Evolutionary conservation across 768 basidiomycete species (phyloP), one percentile per base, ranked within the genome.

Genomic region (Pleurotus platypus): DNA sequence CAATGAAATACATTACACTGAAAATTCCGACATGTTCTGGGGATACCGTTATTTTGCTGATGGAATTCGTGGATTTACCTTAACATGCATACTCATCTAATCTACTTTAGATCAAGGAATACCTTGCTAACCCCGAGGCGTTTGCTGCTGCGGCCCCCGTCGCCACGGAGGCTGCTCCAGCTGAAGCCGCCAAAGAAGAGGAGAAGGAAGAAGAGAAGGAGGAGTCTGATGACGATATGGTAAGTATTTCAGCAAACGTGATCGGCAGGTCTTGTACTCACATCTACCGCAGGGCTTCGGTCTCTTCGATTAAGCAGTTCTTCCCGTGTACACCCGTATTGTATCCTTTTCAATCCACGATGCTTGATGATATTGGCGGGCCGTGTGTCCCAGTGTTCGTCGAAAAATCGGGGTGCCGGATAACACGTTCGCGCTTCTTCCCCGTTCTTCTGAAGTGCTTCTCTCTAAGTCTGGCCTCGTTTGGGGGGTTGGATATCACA

Each of bases 121-220:
- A 89, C 79, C 87, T 98, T 65, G 97, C 88, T 69, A 97, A 98
- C 83, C 96, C 97, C 49, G 94, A 97, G 55, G 96, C 95, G n/a
- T 99, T 96, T 66, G 94, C 90, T 56, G 88, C 75, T 58, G 90
- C 89, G 38, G 88, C 87, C 54, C 79, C 91, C 50, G 79, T 78
- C 55, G 78, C 74, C 22, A 78, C 75, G 26, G 76, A 84, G 45
- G 78, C 84, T 30, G 74, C 79, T 49, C 78, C 83, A 45, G 82
- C 81, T 49, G 84, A 79, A 37, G 83, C 80, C 11, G 78, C 79
- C 24, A 81, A 76, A 56, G 84, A 75, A 53, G 82, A 89, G 72
- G 82, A 91, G 75, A 85, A 87, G 75, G 86, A 84, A 61, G 89
- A 92, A 66, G 85, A 92, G 75, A 84, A 92, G 70, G 89, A 92